These are phyloP conservation scores for Fusarium nurragi DNA, from an alignment of 2,329 filamentous ascomycete species.

Conservation along the genomic window DNA sequence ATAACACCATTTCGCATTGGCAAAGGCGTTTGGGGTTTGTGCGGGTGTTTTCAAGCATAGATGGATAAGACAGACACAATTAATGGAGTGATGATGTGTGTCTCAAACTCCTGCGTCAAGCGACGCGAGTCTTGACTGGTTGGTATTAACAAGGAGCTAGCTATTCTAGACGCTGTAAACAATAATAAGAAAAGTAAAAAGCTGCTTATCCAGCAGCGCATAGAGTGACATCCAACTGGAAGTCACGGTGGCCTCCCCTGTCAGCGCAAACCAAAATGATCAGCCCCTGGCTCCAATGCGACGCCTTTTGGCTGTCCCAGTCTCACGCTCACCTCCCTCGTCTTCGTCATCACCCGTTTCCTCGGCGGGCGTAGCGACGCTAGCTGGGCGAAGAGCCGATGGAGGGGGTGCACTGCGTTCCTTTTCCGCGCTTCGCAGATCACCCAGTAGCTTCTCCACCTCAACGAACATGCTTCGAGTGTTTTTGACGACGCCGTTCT, in stretches of 20 bases:
- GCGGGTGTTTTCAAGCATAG: background rate
- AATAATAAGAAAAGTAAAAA: constrained; percentile 37
- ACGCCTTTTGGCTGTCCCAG: constrained; percentile 50
- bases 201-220: constrained; percentile 26
- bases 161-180: constrained; percentile 42
- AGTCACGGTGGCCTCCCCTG: constrained; percentile 9
- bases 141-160: constrained; percentile 38
- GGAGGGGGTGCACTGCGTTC: constrained; percentile 54
- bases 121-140: constrained; percentile 18
- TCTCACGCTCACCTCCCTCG: constrained; percentile 56
- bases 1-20: background rate
- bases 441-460: constrained; percentile 80
- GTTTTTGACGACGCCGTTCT: constrained; percentile 88
- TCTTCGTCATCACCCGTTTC: constrained; percentile 62
- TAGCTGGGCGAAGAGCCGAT: constrained; percentile 49
- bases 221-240: constrained; percentile 22
- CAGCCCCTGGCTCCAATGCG: constrained; percentile 50
- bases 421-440: constrained; percentile 78
- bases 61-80: background rate
- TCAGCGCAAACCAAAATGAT: background rate
- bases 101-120: constrained; percentile 2
- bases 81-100: background rate
- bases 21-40: constrained; percentile 23
- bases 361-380: constrained; percentile 55
- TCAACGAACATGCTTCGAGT: constrained; percentile 90